Conservation (phyloP, 768 basidiomycete species). For the Sarcodon aspratus region DNA sequence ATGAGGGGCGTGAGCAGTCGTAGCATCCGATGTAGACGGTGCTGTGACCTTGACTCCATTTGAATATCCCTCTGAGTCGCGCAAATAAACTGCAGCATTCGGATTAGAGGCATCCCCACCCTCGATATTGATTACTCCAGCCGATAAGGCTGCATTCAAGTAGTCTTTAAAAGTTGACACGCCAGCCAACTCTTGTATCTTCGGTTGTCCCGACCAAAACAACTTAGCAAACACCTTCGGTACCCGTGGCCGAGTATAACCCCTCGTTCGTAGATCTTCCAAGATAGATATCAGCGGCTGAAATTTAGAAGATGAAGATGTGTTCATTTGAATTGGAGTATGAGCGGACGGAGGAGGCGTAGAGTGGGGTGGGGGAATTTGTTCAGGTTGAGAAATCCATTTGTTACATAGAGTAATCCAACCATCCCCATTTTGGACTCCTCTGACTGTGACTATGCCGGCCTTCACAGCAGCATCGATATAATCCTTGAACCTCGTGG, state of each 20-base stretch:
- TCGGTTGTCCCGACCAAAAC: too few relatives aligned
- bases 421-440: background rate
- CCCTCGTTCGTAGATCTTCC: too few relatives aligned
- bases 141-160: background rate
- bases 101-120: background rate
- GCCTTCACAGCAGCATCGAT: slow-evolving; percentile 10
- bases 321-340: too few relatives aligned
- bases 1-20: background rate
- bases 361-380: too few relatives aligned
- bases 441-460: slow-evolving; percentile 2
- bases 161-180: background rate
- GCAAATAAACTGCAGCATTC: background rate
- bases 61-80: background rate
- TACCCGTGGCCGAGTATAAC: too few relatives aligned
- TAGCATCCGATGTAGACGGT: background rate
- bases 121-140: background rate
- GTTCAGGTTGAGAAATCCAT: too few relatives aligned
- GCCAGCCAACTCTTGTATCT: background rate
- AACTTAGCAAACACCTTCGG: too few relatives aligned
- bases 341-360: too few relatives aligned
- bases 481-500: slow-evolving; percentile 14
- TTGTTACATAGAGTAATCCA: background rate
- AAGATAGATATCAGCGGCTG: too few relatives aligned
- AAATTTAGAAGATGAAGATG: too few relatives aligned
- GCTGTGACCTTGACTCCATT: background rate